phyloP scores from a whole-genome alignment of 345 rosid species.

The Isatis tinctoria region DNA sequence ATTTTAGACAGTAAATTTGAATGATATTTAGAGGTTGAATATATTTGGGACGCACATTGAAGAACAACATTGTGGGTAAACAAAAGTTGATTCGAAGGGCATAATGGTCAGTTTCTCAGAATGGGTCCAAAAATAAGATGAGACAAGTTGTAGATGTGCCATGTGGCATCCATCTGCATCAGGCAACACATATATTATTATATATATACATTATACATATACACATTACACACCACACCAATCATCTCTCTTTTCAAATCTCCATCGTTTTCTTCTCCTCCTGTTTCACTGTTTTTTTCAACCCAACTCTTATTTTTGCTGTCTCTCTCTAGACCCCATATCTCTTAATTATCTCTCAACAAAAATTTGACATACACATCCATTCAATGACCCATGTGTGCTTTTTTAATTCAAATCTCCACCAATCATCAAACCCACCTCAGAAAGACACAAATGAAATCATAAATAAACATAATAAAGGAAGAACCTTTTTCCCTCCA shows the following conservation, averaged over 20 bases:
- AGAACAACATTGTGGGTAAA: background rate
- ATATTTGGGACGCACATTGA: background rate
- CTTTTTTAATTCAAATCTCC: constrained; percentile 6
- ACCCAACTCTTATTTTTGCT: background rate
- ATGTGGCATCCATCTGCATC: background rate
- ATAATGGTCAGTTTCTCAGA: background rate
- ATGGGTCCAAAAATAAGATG: background rate
- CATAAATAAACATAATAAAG: constrained; percentile 22
- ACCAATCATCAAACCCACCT: constrained; percentile 48
- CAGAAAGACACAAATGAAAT: constrained; percentile 32
- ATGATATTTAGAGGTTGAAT: background rate
- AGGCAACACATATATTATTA: background rate
- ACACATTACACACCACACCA: background rate
- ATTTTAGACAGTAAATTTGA: background rate
- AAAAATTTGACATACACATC: background rate
- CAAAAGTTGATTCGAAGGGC: background rate
- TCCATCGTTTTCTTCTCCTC: constrained; percentile 17
- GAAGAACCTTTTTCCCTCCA: background rate
- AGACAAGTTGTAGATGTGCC: background rate
- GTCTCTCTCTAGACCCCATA: constrained; percentile 1
- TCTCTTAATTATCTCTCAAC: background rate
- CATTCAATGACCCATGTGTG: constrained; percentile 1
- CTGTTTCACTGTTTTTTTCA: constrained; percentile 15
- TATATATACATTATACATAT: background rate
- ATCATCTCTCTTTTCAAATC: background rate